Conservation (phyloP, 176 grass and related monocot genomes). For the Oryza officinalis region DNA sequence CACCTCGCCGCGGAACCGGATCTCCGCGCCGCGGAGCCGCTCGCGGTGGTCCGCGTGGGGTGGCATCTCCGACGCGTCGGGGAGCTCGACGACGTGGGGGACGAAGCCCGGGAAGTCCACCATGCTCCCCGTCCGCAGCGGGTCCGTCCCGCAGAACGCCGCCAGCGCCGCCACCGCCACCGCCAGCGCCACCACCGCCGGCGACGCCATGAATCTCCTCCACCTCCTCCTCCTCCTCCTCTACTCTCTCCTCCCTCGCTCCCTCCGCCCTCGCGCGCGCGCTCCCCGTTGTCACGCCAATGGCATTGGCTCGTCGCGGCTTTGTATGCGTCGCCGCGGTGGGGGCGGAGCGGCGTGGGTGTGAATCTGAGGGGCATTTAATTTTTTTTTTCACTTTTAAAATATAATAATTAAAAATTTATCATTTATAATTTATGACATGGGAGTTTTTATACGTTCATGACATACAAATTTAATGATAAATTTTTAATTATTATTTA, state of each 20-base stretch:
- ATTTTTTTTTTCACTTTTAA: too few species aligned
- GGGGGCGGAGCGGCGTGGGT: not conserved
- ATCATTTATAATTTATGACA: too few species aligned
- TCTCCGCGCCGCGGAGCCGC: slow-evolving; percentile 68
- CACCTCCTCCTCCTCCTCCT: not conserved
- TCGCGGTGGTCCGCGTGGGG: slow-evolving; percentile 50
- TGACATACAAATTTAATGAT: too few species aligned
- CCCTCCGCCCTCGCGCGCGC: not conserved
- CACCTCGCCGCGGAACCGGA: slow-evolving; percentile 78
- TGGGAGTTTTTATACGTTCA: too few species aligned
- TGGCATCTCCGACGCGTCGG: slow-evolving; percentile 53
- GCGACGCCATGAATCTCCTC: slow-evolving; percentile 37
- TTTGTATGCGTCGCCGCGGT: slow-evolving; percentile 10
- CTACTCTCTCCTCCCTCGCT: slow-evolving; percentile 1
- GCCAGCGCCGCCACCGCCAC: slow-evolving; percentile 44
- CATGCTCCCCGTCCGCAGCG: slow-evolving; percentile 72
- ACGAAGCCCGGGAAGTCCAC: slow-evolving; percentile 88
- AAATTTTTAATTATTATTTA: too few species aligned
- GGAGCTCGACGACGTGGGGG: slow-evolving; percentile 51
- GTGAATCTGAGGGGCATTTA: too few species aligned
- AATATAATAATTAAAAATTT: too few species aligned
- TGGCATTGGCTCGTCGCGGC: slow-evolving; percentile 14
- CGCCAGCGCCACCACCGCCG: slow-evolving; percentile 30
- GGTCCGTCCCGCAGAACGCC: slow-evolving; percentile 79
- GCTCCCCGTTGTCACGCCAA: not conserved